Percentiles rank a stretch among this genome's conserved stretches.
phyloP scores from a whole-genome alignment of 2,329 filamentous ascomycete species.

The Phoma sp. region DNA sequence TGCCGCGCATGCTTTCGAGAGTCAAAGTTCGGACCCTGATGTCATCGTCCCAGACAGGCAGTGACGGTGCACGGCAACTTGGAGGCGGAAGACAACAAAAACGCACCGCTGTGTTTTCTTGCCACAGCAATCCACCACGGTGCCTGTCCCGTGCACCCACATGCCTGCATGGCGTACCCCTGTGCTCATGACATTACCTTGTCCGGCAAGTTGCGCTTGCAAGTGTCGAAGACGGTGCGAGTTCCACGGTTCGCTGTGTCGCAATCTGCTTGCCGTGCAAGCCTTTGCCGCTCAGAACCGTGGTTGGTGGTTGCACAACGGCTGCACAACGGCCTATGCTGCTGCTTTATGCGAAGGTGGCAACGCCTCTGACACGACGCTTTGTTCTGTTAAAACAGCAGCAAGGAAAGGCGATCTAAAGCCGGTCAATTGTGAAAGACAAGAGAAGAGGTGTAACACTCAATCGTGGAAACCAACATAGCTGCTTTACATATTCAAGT shows the following conservation, averaged over 20 bases:
- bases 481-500: no score
- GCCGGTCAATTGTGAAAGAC: not conserved
- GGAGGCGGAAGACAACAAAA: not conserved
- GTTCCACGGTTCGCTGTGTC: constrained; percentile 30
- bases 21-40: constrained; percentile 10
- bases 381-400: constrained; percentile 3
- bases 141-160: constrained; percentile 4
- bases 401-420: not conserved
- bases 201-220: constrained; percentile 15
- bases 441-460: not conserved
- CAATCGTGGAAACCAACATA: no score
- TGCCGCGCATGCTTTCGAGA: not conserved
- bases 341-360: constrained; percentile 13
- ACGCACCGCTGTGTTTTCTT: not conserved
- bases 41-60: constrained; percentile 8
- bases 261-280: constrained; percentile 13
- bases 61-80: constrained; percentile 7
- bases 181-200: constrained; percentile 17
- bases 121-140: constrained; percentile 5
- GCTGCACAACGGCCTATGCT: constrained; percentile 12
- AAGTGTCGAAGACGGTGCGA: constrained; percentile 27
- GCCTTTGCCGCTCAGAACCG: constrained; percentile 17
- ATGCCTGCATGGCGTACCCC: not conserved
- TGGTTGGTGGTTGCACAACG: constrained; percentile 15
- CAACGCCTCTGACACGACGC: constrained; percentile 4